Evolutionary conservation across 164 flowering plant species (phyloP), one percentile per base, ranked within the genome.

Genomic region (Cinnamomum chago): DNA sequence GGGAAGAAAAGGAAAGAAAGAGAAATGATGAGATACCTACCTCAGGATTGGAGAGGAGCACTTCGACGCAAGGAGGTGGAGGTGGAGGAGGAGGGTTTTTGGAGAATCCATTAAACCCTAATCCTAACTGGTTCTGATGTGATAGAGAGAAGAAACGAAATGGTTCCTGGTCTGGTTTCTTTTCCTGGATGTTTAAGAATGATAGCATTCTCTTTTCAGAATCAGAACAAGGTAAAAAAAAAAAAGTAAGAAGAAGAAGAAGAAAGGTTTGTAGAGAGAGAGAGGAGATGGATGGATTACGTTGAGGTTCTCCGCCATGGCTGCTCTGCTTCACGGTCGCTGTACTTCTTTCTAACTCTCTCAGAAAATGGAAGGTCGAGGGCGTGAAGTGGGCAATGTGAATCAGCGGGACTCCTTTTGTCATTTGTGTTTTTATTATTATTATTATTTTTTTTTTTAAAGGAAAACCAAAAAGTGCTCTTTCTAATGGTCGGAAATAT

Each of bases 41-140:
- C 91, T 89, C 85, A 0, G 47, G 11, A 40, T 40, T 9, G 47
- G 93, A 86, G 73, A 82, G 51, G 67, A 82, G 83, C 3, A 94
- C 92, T 84, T 94, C 97, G 27, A 87, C 35, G 70, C 84, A 88
- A 76, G 93, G 93, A 74, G 98, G 97, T 7, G 89, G 91, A 69
- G 93, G 91, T 1, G 87, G 88, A 23, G 87, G 88, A 23, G 78
- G 85, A 40, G 89, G 78, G 33, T 81, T 65, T 70, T 86, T 86
- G 3, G 80, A 65, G 27, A 81, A 80, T 58, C 84, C 89, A 5
- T 85, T 71, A 78, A 90, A 82, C 58, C 88, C 87, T 33, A 83
- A 86, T 0, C 82, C 85, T 20, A 75, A 68, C 15, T 22, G 70
- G 25, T 40, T 52, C 47, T 27, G 62, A 52, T 70, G 13, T 1